Evolutionary conservation across 2,329 filamentous ascomycete species (phyloP), one percentile per base, ranked within the genome.

Genomic region (Scorias spongiosa): DNA sequence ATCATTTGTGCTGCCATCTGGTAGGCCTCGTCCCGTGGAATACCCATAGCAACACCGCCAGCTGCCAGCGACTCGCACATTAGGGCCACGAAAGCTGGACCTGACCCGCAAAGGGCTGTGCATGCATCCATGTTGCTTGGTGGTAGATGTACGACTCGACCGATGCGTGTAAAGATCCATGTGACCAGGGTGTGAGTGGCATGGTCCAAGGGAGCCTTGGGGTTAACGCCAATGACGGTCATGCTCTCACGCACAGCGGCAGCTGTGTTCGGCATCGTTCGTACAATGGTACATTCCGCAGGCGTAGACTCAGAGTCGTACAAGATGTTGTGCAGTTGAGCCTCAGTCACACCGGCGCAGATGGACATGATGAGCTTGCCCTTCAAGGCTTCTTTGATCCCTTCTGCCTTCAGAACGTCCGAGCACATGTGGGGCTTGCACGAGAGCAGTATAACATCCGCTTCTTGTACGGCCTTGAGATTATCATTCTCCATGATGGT

Each of bases 261-360:
- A 10, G 85, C 84, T 0, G 83, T 88, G 66, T 93, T 93, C 53
- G 85, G 85, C 76, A 93, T 86, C 44, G 81, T 84, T 29, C 85
- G 73, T 4, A 93, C 79, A 39, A 91, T 71, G 37, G 74, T 69
- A 62, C 76, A 82, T n/a, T 64, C 62, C n/a, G 54, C 54, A 32
- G 70, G 67, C 15, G 71, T 63, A 9, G 67, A 65, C 32, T 36
- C 32, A 12, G 32, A 36, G 20, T 72, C 71, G 54, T 83, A 78
- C 10, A 89, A 63, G 29, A 75, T 72, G 12, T 66, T 64, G 55
- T 80, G 74, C 49, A 93, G 77, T 54, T 87, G 77, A 41, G 74
- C 63, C 12, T 77, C 75, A 2, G 80, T 78, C 17, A 91, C 75
- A 45, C 87, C 87, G 4, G 84, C 84, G 48, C 82, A 77, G 52